A percentile compares a stretch with the other conserved stretches of the same genome.
These are phyloP conservation scores for Moesziomyces antarcticus DNA, from an alignment of 1,284 basidiomycete genomes.

Conservation along the genomic window DNA sequence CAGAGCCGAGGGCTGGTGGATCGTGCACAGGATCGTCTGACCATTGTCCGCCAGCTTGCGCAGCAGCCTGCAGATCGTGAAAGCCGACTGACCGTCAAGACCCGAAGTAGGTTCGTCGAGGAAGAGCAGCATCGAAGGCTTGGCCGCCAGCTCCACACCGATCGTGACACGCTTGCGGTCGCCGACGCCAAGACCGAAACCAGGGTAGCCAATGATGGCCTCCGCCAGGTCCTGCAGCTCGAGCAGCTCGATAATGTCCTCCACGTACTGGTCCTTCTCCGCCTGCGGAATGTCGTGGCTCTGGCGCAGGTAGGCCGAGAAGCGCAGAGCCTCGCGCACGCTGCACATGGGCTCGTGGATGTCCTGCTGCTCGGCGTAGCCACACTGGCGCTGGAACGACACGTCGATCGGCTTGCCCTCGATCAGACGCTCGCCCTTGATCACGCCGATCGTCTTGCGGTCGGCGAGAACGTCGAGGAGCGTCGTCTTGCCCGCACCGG, in stretches of 20 bases:
- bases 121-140: constrained; percentile 77
- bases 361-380: constrained; percentile 82
- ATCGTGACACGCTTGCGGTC: constrained; percentile 79
- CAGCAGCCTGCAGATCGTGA: constrained; percentile 83
- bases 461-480: constrained; percentile 85
- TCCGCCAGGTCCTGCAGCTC: constrained; percentile 79
- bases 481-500: constrained; percentile 74
- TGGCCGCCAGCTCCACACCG: constrained; percentile 81
- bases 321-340: constrained; percentile 84
- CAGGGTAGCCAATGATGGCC: constrained; percentile 74
- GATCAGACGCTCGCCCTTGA: constrained; percentile 81
- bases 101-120: constrained; percentile 75
- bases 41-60: constrained; percentile 84
- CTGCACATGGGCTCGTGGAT: constrained; percentile 82
- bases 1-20: constrained; percentile 78
- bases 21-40: constrained; percentile 73
- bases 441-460: constrained; percentile 81
- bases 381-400: constrained; percentile 78
- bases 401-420: constrained; percentile 78
- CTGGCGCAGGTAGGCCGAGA: constrained; percentile 85
- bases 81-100: constrained; percentile 87
- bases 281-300: constrained; percentile 74
- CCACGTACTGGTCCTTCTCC: constrained; percentile 85
- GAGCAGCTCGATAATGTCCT: constrained; percentile 81
- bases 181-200: constrained; percentile 72